These are phyloP conservation scores for Gentiana dahurica DNA, from an alignment of 257 asterid species.

Conservation along the genomic window DNA sequence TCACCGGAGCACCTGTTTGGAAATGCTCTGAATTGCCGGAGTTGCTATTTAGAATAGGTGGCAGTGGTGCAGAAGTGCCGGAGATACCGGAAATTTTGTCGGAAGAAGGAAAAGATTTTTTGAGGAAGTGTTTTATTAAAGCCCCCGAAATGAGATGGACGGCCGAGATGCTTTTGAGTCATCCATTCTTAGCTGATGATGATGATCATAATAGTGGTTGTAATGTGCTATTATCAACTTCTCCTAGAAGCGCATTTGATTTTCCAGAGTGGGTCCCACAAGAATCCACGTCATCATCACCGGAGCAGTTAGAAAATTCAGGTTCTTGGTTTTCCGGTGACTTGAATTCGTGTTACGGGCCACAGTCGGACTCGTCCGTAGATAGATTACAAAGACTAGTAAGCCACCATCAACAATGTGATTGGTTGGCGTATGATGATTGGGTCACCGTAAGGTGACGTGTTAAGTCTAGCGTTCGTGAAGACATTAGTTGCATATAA, in stretches of 20 bases:
- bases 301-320: slow-evolving; percentile 6
- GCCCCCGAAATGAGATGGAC: slow-evolving; percentile 70
- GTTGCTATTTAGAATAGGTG: slow-evolving; percentile 44
- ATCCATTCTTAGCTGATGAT: slow-evolving; percentile 39
- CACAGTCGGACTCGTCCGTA: slow-evolving; percentile 20
- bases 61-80: slow-evolving; percentile 43
- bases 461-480: background rate
- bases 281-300: slow-evolving; percentile 29
- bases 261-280: slow-evolving; percentile 53
- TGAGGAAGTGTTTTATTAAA: slow-evolving; percentile 43
- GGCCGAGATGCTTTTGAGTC: slow-evolving; percentile 83
- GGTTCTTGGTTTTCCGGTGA: slow-evolving; percentile 12
- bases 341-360: slow-evolving; percentile 1
- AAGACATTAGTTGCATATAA: too few relatives aligned
- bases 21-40: slow-evolving; percentile 34
- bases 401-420: slow-evolving; percentile 10
- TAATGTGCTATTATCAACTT: slow-evolving; percentile 9
- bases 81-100: slow-evolving; percentile 44
- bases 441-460: slow-evolving; percentile 71
- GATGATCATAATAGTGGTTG: slow-evolving; percentile 6
- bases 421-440: slow-evolving; percentile 47
- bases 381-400: slow-evolving; percentile 32
- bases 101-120: slow-evolving; percentile 58
- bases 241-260: slow-evolving; percentile 77
- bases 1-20: slow-evolving; percentile 55